Base-by-base conservation (phyloP, 2,329 filamentous ascomycete genomes). In the Fusarium gaditjirri region DNA sequence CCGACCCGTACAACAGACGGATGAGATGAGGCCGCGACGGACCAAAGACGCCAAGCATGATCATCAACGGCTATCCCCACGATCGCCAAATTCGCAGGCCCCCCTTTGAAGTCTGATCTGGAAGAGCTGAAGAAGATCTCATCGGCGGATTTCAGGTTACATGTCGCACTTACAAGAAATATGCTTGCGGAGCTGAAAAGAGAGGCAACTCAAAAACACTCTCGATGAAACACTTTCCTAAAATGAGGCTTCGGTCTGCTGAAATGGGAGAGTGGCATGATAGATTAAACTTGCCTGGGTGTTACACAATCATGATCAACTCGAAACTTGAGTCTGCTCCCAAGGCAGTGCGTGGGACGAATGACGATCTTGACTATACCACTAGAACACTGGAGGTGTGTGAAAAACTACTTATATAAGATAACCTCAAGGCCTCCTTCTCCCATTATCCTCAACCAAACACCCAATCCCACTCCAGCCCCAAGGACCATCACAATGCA, bases 41-140 rank as follows among this genome's bases (percentile, higher is more conserved):
- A 27, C 46, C 29, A 29, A 36, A 53, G 49, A 58, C 42, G 57
- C 53, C 52, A 62, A 60, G 38, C 21, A 42, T 44, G 60, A 70
- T 72, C 29, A 33, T 54, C 71, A 44, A 33, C 36, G 36, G 61
- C 23, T 42, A 66, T 64, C 64, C 52, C 31, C 50, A 29, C 25
- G 58, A 69, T 67, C 57, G 53, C 44, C 61, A 58, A 53, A 57
- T 41, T 53, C 35, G 17, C 66, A 57, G 43, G 36, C 31, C n/a
- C 65, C 35, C n/a, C 21, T 29, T 36, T 6, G 13, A 21, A 16
- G 25, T 31, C 42, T 36, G 25, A 61, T 42, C 17, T 11, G 57
- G 47, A 46, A 46, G 39, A 75, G 69, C 73, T 73, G 71, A 71
- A 64, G 64, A 75, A 70, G 41, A 66, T 68, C 65, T 68, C 65